These are phyloP conservation scores for Cladosporium austrohemisphaericum DNA, from an alignment of 2,329 filamentous ascomycete species.

Conservation along the genomic window DNA sequence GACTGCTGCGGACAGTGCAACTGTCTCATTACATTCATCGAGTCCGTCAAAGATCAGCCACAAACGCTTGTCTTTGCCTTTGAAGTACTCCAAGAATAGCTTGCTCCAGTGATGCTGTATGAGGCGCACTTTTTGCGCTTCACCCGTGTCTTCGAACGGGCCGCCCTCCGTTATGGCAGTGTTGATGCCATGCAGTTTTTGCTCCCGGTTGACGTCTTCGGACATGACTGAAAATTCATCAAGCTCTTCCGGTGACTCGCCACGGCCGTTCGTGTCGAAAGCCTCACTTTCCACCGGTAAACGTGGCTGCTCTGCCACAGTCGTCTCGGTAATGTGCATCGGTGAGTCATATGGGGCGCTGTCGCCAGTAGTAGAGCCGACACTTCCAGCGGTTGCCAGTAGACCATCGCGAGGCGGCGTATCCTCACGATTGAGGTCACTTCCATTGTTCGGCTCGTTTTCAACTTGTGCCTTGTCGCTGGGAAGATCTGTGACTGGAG, in stretches of 20 bases:
- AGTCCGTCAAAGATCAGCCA: background rate
- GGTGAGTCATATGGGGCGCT: too few relatives aligned
- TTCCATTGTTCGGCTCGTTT: too few relatives aligned
- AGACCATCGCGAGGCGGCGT: too few relatives aligned
- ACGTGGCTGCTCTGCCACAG: too few relatives aligned
- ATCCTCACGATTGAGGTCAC: too few relatives aligned
- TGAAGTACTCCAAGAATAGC: background rate
- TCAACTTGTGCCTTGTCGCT: background rate
- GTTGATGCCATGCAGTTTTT: background rate
- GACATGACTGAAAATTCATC: background rate
- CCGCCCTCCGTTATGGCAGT: background rate
- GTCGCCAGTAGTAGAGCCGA: too few relatives aligned
- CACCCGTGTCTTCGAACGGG: background rate
- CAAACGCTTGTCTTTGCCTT: background rate
- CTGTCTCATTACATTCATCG: background rate
- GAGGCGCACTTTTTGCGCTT: background rate
- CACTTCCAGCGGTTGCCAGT: too few relatives aligned
- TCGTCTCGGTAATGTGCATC: too few relatives aligned
- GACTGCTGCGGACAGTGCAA: background rate
- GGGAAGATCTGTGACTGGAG: background rate
- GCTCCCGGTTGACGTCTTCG: background rate
- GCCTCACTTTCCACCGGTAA: too few relatives aligned
- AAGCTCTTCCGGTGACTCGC: background rate
- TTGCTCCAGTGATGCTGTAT: background rate
- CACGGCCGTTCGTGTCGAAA: too few relatives aligned